A percentile compares a stretch with the other conserved stretches of the same genome.
Evolutionary conservation across 495 filamentous ascomycete species (phyloP).

Genomic region (Penicillium riverlandense): DNA sequence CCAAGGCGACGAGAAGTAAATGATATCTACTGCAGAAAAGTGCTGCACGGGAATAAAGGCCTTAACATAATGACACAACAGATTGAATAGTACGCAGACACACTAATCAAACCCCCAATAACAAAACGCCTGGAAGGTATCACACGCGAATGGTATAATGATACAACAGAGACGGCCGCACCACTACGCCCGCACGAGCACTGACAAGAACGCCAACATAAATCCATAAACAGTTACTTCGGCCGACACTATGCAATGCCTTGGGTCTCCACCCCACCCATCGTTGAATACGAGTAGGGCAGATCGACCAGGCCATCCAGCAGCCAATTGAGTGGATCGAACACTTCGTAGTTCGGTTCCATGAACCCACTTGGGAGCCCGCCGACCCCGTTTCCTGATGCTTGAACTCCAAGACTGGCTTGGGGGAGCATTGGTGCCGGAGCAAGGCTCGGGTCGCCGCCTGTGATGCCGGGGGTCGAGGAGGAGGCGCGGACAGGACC

Average conservation of each 20-base stretch:
- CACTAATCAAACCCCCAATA: background rate
- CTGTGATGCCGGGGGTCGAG: slow-evolving; percentile 29
- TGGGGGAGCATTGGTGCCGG: slow-evolving; percentile 33
- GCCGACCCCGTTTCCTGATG: slow-evolving; percentile 27
- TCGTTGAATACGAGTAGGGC: slow-evolving; percentile 49
- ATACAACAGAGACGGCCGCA: slow-evolving; percentile 15
- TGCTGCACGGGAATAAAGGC: no score
- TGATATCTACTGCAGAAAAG: background rate
- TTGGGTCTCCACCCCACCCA: slow-evolving; percentile 34
- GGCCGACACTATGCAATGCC: slow-evolving; percentile 24
- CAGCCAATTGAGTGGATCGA: slow-evolving; percentile 87
- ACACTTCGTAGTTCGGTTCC: slow-evolving; percentile 69
- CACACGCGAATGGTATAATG: slow-evolving; percentile 21
- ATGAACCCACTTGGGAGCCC: slow-evolving; percentile 48
- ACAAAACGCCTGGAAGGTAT: slow-evolving; percentile 16
- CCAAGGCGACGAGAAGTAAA: no score
- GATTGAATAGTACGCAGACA: background rate
- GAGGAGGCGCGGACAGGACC: slow-evolving; percentile 22
- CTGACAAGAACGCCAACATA: slow-evolving; percentile 8
- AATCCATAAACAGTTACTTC: background rate
- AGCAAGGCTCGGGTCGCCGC: slow-evolving; percentile 40
- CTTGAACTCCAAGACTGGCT: slow-evolving; percentile 24
- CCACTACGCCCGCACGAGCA: slow-evolving; percentile 9
- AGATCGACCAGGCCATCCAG: slow-evolving; percentile 78
- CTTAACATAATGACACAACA: no score